A percentile compares a stretch with the other conserved stretches of the same genome.
phyloP scores from a whole-genome alignment of 2,329 filamentous ascomycete genomes.

The Aspergillus cejpii region DNA sequence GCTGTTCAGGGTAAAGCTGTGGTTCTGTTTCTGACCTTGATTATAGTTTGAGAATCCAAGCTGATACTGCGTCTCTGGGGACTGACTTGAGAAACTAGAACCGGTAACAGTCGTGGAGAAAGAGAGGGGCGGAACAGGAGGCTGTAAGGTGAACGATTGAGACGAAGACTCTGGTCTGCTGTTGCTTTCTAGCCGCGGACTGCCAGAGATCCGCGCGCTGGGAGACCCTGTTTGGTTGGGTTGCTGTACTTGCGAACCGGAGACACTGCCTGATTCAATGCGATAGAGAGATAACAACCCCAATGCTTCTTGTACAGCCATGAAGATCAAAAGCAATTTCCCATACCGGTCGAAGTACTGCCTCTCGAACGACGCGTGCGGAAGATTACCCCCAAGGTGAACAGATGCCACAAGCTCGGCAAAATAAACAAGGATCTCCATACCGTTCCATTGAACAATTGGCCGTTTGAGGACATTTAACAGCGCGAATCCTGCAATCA shows the following conservation, averaged over 20 bases:
- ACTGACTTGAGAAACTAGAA: constrained; percentile 25
- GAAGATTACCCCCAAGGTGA: constrained; percentile 33
- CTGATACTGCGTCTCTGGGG: constrained; percentile 21
- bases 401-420: constrained; percentile 35
- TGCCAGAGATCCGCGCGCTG: not conserved
- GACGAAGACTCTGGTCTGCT: constrained; percentile 12
- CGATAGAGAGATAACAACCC: constrained; percentile 25
- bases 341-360: constrained; percentile 37
- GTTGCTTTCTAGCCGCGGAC: constrained; percentile 2
- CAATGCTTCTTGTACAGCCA: constrained; percentile 36
- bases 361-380: constrained; percentile 25
- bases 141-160: constrained; percentile 20
- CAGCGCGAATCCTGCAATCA: constrained; percentile 38
- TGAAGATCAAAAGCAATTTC: constrained; percentile 35
- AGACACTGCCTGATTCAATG: constrained; percentile 1
- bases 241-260: constrained; percentile 7
- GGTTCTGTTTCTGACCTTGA: constrained; percentile 16
- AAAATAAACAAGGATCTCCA: constrained; percentile 36
- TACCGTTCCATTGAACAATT: constrained; percentile 33
- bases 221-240: constrained; percentile 2
- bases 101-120: constrained; percentile 24
- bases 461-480: constrained; percentile 35
- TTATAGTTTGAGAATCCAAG: constrained; percentile 18
- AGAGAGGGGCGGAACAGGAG: constrained; percentile 24
- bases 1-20: constrained; percentile 30